These are phyloP conservation scores for Eutypa lata DNA, from an alignment of 2,329 filamentous ascomycete genomes.

Conservation along the genomic window DNA sequence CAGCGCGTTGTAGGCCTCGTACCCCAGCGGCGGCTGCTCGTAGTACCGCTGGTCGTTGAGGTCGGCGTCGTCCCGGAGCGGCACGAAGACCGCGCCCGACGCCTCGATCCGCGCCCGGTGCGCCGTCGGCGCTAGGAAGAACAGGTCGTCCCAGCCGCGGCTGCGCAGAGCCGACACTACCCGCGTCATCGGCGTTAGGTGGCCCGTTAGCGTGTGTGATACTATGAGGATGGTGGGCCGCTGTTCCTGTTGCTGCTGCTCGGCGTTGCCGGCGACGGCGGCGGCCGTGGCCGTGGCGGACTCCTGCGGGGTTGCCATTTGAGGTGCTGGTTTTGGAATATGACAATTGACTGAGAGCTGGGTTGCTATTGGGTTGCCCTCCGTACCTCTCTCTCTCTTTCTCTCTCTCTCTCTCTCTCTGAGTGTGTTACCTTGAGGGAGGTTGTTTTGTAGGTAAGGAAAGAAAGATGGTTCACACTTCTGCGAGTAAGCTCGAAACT, in stretches of 20 bases:
- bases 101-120: slow-evolving; percentile 31
- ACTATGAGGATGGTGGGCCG: slow-evolving; percentile 28
- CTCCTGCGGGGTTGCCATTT: too few species aligned
- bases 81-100: slow-evolving; percentile 30
- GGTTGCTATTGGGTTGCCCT: too few species aligned
- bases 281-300: neutral
- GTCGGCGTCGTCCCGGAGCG: slow-evolving; percentile 28
- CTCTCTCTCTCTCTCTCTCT: too few species aligned
- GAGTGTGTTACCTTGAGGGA: too few species aligned
- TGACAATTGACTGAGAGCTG: too few species aligned
- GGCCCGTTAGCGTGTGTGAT: slow-evolving; percentile 34
- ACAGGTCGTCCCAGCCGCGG: slow-evolving; percentile 29
- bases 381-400: too few species aligned
- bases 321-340: too few species aligned
- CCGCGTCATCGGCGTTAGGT: slow-evolving; percentile 33
- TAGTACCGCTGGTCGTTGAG: slow-evolving; percentile 33
- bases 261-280: neutral
- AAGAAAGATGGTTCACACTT: too few species aligned
- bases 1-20: slow-evolving; percentile 18
- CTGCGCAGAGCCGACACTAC: slow-evolving; percentile 28
- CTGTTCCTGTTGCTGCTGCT: neutral
- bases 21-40: slow-evolving; percentile 18
- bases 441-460: too few species aligned
- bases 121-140: slow-evolving; percentile 34
- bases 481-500: too few species aligned